A percentile compares a stretch with the other conserved stretches of the same genome.
These are phyloP conservation scores for Bretziella fagacearum DNA, from an alignment of 2,329 filamentous ascomycete genomes.

Conservation along the genomic window DNA sequence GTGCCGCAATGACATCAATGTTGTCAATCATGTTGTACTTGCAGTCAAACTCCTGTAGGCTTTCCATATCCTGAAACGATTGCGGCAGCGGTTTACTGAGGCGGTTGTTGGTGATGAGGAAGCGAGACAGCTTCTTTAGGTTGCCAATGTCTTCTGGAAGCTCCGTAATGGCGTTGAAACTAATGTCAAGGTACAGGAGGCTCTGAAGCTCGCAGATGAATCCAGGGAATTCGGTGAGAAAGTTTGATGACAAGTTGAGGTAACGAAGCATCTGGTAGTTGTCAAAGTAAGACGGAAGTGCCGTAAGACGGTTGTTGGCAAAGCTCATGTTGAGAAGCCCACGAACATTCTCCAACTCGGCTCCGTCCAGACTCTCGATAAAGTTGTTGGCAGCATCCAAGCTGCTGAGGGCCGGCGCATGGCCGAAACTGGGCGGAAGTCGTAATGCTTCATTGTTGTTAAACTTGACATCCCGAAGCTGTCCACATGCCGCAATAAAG, in stretches of 20 bases:
- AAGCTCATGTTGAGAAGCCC: conserved; percentile 78
- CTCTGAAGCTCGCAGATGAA: conserved; percentile 71
- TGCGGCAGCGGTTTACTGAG: conserved; percentile 58
- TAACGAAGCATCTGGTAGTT: conserved; percentile 63
- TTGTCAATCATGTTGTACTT: conserved; percentile 82
- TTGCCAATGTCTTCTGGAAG: conserved; percentile 65
- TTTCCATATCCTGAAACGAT: conserved; percentile 55
- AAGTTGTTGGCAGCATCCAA: conserved; percentile 92
- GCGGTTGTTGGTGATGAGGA: conserved; percentile 93
- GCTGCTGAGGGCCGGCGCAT: conserved; percentile 67
- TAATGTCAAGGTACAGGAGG: conserved; percentile 84
- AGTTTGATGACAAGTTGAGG: conserved; percentile 88
- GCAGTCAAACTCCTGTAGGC: conserved; percentile 77
- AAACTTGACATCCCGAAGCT: conserved; percentile 87
- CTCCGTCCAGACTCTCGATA: conserved; percentile 71
- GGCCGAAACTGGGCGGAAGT: conserved; percentile 65
- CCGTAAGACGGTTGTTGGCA: conserved; percentile 76
- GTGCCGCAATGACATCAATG: conserved; percentile 69
- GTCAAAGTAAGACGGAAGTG: conserved; percentile 66
- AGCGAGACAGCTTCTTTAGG: conserved; percentile 62
- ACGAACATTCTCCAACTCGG: conserved; percentile 57
- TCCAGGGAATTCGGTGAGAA: conserved; percentile 65
- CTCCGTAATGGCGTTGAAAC: conserved; percentile 76
- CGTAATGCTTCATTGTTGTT: conserved; percentile 84
- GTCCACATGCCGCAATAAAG: conserved; percentile 85